phyloP scores from a whole-genome alignment of 768 basidiomycete genomes.

The Boletus reticuloceps region DNA sequence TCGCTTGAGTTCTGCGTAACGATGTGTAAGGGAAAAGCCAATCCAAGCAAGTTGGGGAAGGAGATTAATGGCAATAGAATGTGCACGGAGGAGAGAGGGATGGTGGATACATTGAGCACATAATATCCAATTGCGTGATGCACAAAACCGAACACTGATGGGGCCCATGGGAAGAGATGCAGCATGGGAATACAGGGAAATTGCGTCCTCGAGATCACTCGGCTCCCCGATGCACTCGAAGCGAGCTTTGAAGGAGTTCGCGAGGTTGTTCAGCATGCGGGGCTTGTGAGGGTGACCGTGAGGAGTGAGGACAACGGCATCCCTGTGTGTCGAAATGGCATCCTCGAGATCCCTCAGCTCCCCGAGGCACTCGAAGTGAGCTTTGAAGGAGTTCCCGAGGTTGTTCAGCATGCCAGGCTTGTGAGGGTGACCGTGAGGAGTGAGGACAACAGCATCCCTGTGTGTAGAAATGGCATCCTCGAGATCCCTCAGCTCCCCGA shows the following conservation, averaged over 20 bases:
- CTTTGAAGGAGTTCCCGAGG: too few relatives aligned
- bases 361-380: background rate
- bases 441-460: too few relatives aligned
- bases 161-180: too few relatives aligned
- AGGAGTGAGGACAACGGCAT: too few relatives aligned
- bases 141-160: background rate
- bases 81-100: conserved; percentile 16
- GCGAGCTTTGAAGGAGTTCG: too few relatives aligned
- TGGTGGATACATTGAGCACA: conserved; percentile 1
- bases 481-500: too few relatives aligned
- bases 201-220: background rate
- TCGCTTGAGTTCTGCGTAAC: conserved; percentile 10
- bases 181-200: background rate
- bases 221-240: too few relatives aligned
- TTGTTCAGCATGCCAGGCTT: background rate
- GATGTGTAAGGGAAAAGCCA: conserved; percentile 15
- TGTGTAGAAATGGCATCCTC: too few relatives aligned
- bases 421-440: too few relatives aligned
- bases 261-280: too few relatives aligned
- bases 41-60: conserved; percentile 16
- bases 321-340: too few relatives aligned
- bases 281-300: too few relatives aligned
- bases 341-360: background rate
- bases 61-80: conserved; percentile 14
- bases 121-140: conserved; percentile 4